A percentile compares a stretch with the other conserved stretches of the same genome.
phyloP scores from a whole-genome alignment of 2,329 filamentous ascomycete species.

The Cladosporium sp. region DNA sequence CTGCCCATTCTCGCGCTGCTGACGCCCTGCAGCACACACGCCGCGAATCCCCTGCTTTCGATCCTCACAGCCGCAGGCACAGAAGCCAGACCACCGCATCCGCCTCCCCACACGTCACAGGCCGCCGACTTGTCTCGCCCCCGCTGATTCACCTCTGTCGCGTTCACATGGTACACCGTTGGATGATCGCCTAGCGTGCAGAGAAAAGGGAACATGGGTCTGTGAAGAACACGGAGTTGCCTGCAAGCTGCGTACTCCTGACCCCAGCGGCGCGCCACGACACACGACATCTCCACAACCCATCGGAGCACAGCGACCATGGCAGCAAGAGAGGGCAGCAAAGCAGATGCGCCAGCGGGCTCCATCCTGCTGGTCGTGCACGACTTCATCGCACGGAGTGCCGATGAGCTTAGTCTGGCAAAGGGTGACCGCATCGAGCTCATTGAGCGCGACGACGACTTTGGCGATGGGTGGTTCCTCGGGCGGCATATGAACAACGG shows the following conservation, averaged over 20 bases:
- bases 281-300: neutral
- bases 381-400: conserved; percentile 84
- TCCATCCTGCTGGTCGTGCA: conserved; percentile 62
- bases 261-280: neutral
- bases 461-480: conserved; percentile 74
- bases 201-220: neutral
- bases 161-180: conserved; percentile 9
- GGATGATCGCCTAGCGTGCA: conserved; percentile 7
- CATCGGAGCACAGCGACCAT: conserved; percentile 9
- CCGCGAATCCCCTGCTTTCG: too few relatives aligned
- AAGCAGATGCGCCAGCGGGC: conserved; percentile 25
- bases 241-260: neutral
- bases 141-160: neutral
- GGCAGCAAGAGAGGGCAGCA: conserved; percentile 21
- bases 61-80: too few relatives aligned
- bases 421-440: conserved; percentile 81
- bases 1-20: too few relatives aligned
- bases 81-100: neutral
- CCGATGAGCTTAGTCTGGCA: conserved; percentile 81
- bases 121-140: conserved; percentile 7
- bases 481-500: conserved; percentile 67
- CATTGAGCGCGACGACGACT: conserved; percentile 80
- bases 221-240: neutral
- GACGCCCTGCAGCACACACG: too few relatives aligned
- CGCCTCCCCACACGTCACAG: conserved; percentile 6